These are phyloP conservation scores for Moricandia moricandioides DNA, from an alignment of 345 rosid species.

Conservation along the genomic window DNA sequence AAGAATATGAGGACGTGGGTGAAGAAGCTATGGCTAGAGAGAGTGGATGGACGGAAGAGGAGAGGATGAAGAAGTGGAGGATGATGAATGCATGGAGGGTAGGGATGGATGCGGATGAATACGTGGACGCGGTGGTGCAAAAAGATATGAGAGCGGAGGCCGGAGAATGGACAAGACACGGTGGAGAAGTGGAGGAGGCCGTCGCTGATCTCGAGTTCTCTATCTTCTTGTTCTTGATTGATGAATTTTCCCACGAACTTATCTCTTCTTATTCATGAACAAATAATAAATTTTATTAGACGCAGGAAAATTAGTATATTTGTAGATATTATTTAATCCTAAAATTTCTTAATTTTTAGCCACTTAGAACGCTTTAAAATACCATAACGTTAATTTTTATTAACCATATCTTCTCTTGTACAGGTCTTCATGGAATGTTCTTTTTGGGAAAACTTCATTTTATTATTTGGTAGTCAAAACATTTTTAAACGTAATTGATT, in stretches of 20 bases:
- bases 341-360: background rate
- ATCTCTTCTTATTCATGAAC: conserved; percentile 24
- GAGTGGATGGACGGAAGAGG: background rate
- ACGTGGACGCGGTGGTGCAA: conserved; percentile 13
- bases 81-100: conserved; percentile 31
- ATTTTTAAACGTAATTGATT: background rate
- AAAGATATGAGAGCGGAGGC: conserved; percentile 29
- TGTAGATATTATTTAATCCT: background rate
- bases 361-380: background rate
- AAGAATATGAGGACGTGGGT: conserved; percentile 2
- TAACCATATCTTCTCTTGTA: background rate
- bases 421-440: background rate
- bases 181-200: conserved; percentile 43
- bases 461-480: background rate
- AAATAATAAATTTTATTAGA: conserved; percentile 18
- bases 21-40: background rate
- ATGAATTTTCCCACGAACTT: conserved; percentile 53
- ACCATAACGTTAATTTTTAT: background rate
- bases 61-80: conserved; percentile 32
- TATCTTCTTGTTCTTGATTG: conserved; percentile 49
- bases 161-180: conserved; percentile 30
- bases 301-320: background rate
- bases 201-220: conserved; percentile 55
- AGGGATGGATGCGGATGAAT: conserved; percentile 25
- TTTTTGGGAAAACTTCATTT: background rate